Base-by-base conservation (phyloP, 305 asterid genomes). In the Ruellia speciosa region DNA sequence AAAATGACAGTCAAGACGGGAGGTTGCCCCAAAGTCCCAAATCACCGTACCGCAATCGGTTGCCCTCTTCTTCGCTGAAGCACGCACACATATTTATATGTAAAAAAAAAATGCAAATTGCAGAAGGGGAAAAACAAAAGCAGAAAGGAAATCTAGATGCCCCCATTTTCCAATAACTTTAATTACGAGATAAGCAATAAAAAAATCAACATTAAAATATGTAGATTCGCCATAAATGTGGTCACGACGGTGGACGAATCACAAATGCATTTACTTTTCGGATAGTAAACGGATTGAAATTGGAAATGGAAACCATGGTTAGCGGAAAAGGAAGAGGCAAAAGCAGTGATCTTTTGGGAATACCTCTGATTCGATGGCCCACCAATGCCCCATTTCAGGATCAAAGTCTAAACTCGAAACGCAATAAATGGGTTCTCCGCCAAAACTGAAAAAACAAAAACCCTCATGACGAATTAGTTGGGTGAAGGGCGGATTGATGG, bases 301-400 rank as follows among this genome's bases (percentile, higher is more conserved):
- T 37, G 9, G 41, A 37, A 37, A 37, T 6, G 9, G 9, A 7
- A 37, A 6, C 59, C 54, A 67, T 24, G 65, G 76, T 6, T 40
- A 52, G 59, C 46, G 59, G 33, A 14, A 37, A 51, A 52, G 63
- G 37, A 61, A 74, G 19, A 47, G 14, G 63, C 62, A 55, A 49
- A 49, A 66, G 63, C 20, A 43, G 55, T 16, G 41, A 63, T 69
- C 66, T 54, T 51, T 55, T n/a, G 54, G 72, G 65, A 47, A 43
- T 52, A 69, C 50, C 41, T 37, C 79, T 63, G 68, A 57, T 49
- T 17, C 59, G 54, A 15, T 71, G 86, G 69, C 71, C 84, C 84
- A 77, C 77, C 65, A 60, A 56, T 33, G 54, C 54, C 71, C 59
- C 50, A 66, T 60, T 57, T 68, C 47, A 64, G 45, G 52, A 37